These are phyloP conservation scores for Solanum paucissectum DNA, from an alignment of 257 asterid species.

Conservation along the genomic window DNA sequence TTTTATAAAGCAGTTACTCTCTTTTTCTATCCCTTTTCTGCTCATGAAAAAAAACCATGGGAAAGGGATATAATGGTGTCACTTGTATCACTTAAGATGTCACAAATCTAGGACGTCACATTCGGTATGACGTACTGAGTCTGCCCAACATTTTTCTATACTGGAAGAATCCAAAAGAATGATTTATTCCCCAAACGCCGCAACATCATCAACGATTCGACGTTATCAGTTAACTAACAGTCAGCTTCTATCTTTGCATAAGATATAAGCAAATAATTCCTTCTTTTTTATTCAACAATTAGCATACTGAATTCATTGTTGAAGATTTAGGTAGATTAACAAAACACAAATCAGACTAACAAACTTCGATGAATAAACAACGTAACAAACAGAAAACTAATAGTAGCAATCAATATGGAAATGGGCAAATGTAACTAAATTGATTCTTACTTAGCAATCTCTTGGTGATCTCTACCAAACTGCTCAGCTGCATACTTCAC, in stretches of 20 bases:
- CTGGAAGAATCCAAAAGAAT: background rate
- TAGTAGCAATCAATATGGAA: background rate
- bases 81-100: background rate
- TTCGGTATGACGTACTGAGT: background rate
- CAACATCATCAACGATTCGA: background rate
- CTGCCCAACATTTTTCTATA: background rate
- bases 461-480: constrained; percentile 59
- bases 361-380: background rate
- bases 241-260: background rate
- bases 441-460: constrained; percentile 57
- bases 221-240: background rate
- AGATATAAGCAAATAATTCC: background rate
- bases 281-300: background rate
- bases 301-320: background rate
- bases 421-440: background rate
- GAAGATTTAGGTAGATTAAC: background rate
- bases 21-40: background rate
- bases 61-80: background rate
- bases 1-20: too few relatives aligned
- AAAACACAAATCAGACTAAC: background rate
- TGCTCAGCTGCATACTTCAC: constrained; percentile 50
- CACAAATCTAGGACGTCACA: background rate
- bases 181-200: background rate
- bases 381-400: background rate
- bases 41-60: background rate